Evolutionary conservation across 192 early-diverging fungal genomes (phyloP).

Genomic region (Dispira parvispora): DNA sequence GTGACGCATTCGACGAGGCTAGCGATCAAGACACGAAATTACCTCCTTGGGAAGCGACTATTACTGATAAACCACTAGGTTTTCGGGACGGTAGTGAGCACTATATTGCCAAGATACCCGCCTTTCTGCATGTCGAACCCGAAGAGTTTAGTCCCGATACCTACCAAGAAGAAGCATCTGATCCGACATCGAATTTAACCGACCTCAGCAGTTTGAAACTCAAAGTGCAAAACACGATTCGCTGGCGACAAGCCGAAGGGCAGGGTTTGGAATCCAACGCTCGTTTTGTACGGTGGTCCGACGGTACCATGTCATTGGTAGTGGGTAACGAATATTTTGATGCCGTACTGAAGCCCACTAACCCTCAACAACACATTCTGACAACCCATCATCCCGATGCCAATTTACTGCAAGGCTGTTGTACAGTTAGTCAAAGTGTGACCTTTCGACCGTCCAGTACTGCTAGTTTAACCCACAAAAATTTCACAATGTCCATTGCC

Average conservation of each 20-base stretch:
- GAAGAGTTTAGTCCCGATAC: constrained; percentile 41
- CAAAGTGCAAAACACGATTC: constrained; percentile 51
- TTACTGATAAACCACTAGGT: background rate
- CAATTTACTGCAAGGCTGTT: background rate
- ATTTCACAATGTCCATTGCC: constrained; percentile 45
- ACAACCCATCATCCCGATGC: background rate
- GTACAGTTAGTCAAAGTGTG: constrained; percentile 24
- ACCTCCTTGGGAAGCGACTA: background rate
- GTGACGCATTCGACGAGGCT: background rate
- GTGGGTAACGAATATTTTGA: constrained; percentile 63
- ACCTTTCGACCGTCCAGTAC: constrained; percentile 44
- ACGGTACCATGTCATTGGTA: constrained; percentile 51
- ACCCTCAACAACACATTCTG: background rate
- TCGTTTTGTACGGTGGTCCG: constrained; percentile 59
- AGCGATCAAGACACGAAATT: background rate
- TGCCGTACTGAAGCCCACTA: constrained; percentile 24
- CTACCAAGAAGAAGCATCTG: constrained; percentile 23
- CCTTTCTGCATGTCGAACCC: constrained; percentile 45
- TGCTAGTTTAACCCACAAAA: constrained; percentile 39
- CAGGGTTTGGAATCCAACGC: constrained; percentile 45
- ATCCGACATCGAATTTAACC: constrained; percentile 21
- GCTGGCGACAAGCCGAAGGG: constrained; percentile 45
- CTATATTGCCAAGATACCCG: constrained; percentile 40
- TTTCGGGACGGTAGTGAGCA: background rate
- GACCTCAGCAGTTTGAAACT: constrained; percentile 22